Evolutionary conservation across 2,329 filamentous ascomycete species (phyloP), one percentile per base, ranked within the genome.

Genomic region (Xylaria sp.): DNA sequence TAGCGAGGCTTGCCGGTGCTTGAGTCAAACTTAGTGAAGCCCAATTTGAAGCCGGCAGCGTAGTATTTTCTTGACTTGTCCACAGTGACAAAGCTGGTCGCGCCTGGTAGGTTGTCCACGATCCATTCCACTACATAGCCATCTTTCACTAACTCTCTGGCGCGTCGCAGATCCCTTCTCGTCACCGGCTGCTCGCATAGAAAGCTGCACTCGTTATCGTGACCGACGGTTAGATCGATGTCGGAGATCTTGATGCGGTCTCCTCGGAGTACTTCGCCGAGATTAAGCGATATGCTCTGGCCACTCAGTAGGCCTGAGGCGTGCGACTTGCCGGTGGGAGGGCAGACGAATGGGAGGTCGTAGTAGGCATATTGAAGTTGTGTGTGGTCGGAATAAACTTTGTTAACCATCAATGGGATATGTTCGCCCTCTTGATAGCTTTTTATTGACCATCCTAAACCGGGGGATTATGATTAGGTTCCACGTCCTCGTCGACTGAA

Each of bases 41-140:
- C 94, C 66, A 97, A 85, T 81, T 96, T 97, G 85, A 97, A 97
- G 1, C 94, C 94, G 1, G 93, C 90, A 13, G 93, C 92, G 79
- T 97, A 97, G 83, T 97, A 97, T 80, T 94, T 97, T 76, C 89
- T 87, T 56, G 88, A 90, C 82, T 94, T 94, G 80, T 97, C 94
- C 44, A 93, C 91, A 0, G 92, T 95, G 34, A 96, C 91, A 77
- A 97, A 97, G 79, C 91, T 94, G 9, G 94, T 97, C 44, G 94
- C 94, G 7, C 94, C 94, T 1, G 94, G 94, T 10, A 97, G 85
- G 76, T 97, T 97, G 80, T 97, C 94, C 72, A 96, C 92, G 74
- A 97, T 97, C 94, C 94, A 97, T 80, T 97, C 94, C 1, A 91
- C 90, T n/a, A 96, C 90, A 79, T 96, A 97, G 44, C 92, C 92